Percentiles rank a stretch among this genome's conserved stretches.
These are phyloP conservation scores for Chaetomium strumarium DNA, from an alignment of 2,329 filamentous ascomycete species.

Conservation along the genomic window DNA sequence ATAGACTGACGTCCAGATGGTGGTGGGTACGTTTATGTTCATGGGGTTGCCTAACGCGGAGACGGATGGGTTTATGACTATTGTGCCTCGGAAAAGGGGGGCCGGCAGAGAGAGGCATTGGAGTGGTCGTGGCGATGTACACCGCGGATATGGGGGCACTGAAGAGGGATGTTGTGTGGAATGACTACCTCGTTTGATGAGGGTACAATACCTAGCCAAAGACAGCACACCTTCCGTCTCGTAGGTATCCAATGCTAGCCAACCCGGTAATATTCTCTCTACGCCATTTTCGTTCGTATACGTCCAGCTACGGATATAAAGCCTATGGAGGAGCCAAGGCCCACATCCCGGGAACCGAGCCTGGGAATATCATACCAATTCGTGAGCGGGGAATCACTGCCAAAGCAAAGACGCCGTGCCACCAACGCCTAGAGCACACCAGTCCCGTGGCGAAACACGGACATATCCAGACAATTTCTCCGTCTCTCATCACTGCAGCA, in stretches of 20 bases:
- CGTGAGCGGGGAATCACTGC: slow-evolving; percentile 25
- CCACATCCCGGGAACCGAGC: background rate
- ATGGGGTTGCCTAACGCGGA: too few species aligned
- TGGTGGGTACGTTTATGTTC: too few species aligned
- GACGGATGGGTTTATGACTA: too few species aligned
- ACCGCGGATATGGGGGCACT: too few species aligned
- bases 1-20: too few species aligned
- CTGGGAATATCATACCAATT: slow-evolving; percentile 19
- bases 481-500: background rate
- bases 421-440: slow-evolving; percentile 1
- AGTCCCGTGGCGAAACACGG: background rate
- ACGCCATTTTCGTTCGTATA: background rate
- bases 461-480: slow-evolving; percentile 1
- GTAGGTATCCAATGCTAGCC: background rate
- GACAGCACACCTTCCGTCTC: background rate
- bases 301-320: background rate
- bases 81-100: too few species aligned
- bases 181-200: too few species aligned
- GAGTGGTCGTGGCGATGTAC: too few species aligned
- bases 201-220: too few species aligned
- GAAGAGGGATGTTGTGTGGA: too few species aligned
- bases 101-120: too few species aligned
- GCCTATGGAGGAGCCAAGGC: background rate
- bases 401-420: background rate
- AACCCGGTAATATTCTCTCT: background rate